These are phyloP conservation scores for Alternaria atra DNA, from an alignment of 2,329 filamentous ascomycete genomes.

Conservation along the genomic window DNA sequence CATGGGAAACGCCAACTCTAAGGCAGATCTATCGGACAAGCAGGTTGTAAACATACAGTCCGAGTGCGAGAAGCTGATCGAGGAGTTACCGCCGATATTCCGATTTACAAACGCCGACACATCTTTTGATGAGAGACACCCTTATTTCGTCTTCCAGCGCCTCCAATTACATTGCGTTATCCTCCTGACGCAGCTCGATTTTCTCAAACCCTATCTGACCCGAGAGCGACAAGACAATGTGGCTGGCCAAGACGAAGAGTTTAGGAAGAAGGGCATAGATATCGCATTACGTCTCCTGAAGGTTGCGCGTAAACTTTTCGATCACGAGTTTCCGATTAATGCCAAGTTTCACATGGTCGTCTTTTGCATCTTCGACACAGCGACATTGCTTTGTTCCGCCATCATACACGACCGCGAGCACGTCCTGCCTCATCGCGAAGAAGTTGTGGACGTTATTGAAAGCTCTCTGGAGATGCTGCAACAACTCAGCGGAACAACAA, in stretches of 20 bases:
- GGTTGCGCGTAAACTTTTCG: slow-evolving; percentile 54
- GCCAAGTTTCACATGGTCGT: slow-evolving; percentile 61
- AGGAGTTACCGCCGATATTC: slow-evolving; percentile 55
- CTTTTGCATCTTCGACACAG: slow-evolving; percentile 63
- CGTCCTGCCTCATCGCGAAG: slow-evolving; percentile 53
- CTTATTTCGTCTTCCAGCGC: slow-evolving; percentile 59
- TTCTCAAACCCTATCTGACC: slow-evolving; percentile 59
- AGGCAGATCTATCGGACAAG: slow-evolving; percentile 27
- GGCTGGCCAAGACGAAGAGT: slow-evolving; percentile 47
- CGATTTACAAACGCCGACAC: slow-evolving; percentile 54
- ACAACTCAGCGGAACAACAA: slow-evolving; percentile 40
- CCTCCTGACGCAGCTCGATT: slow-evolving; percentile 58
- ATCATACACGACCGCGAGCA: slow-evolving; percentile 60
- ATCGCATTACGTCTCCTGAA: slow-evolving; percentile 56
- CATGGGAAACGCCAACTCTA: slow-evolving; percentile 30
- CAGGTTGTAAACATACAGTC: slow-evolving; percentile 41
- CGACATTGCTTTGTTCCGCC: slow-evolving; percentile 61
- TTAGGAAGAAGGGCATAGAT: slow-evolving; percentile 56
- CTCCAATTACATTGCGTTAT: slow-evolving; percentile 57
- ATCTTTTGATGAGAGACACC: slow-evolving; percentile 52
- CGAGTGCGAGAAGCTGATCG: slow-evolving; percentile 56
- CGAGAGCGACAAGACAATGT: slow-evolving; percentile 40
- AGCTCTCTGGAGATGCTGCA: slow-evolving; percentile 40
- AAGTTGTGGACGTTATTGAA: slow-evolving; percentile 54
- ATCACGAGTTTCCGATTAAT: slow-evolving; percentile 57